phyloP scores from a whole-genome alignment of 2,329 filamentous ascomycete genomes.

The Sporothrix pseudoabietina region DNA sequence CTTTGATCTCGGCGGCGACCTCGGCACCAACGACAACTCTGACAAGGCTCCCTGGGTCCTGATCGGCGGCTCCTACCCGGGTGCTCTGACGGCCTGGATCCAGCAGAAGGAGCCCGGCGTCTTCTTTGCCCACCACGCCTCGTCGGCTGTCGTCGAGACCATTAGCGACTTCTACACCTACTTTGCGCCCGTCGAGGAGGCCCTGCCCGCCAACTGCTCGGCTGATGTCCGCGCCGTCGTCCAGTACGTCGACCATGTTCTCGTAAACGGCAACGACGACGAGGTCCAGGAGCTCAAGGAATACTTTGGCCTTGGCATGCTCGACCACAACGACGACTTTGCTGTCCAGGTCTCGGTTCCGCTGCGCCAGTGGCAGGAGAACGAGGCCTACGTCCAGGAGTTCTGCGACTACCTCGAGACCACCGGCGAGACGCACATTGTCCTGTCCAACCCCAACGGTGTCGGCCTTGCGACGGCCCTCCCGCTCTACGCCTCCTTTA shows the following conservation, averaged over 20 bases:
- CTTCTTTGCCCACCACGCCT: slow-evolving; percentile 59
- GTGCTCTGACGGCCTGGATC: slow-evolving; percentile 57
- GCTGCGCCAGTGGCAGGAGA: slow-evolving; percentile 56
- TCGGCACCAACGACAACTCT: slow-evolving; percentile 46
- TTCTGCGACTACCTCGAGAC: slow-evolving; percentile 53
- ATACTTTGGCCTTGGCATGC: slow-evolving; percentile 50
- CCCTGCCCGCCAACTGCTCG: slow-evolving; percentile 59
- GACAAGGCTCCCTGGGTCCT: slow-evolving; percentile 57
- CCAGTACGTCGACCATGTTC: slow-evolving; percentile 53
- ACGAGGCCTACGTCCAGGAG: slow-evolving; percentile 47
- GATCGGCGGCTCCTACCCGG: slow-evolving; percentile 57
- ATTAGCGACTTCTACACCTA: slow-evolving; percentile 58
- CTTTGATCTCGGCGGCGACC: slow-evolving; percentile 52
- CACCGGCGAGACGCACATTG: slow-evolving; percentile 37
- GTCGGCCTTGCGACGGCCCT: slow-evolving; percentile 55
- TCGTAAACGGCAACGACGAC: slow-evolving; percentile 43
- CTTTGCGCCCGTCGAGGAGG: slow-evolving; percentile 55
- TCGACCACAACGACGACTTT: slow-evolving; percentile 48
- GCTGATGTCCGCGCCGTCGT: slow-evolving; percentile 54
- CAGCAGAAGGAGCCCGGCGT: slow-evolving; percentile 54
- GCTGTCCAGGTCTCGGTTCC: slow-evolving; percentile 37
- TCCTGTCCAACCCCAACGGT: slow-evolving; percentile 43
- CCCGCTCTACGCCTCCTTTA: slow-evolving; percentile 53
- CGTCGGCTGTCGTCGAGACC: slow-evolving; percentile 56
- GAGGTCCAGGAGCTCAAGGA: slow-evolving; percentile 51